These are phyloP conservation scores for Fusarium gaditjirri DNA, from an alignment of 2,329 filamentous ascomycete genomes.

Conservation along the genomic window DNA sequence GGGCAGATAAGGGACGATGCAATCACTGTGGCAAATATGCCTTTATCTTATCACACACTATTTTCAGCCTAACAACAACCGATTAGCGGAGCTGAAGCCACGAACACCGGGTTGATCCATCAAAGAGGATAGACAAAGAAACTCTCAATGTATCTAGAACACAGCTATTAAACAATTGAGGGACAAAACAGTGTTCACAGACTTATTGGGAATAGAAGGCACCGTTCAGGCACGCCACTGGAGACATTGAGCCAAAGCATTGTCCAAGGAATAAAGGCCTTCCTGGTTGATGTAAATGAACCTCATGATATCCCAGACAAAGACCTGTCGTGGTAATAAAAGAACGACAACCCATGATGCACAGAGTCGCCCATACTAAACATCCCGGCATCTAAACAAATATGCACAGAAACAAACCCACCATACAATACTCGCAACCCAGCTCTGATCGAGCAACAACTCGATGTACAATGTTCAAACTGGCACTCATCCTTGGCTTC, in stretches of 20 bases:
- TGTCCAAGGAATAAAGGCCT: neutral
- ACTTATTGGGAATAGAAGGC: accelerated
- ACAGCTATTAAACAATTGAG: neutral
- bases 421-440: neutral
- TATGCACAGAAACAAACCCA: neutral
- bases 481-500: neutral
- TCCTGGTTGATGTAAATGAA: no score
- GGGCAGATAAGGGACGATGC: accelerated
- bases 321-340: neutral
- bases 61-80: neutral
- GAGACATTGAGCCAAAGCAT: neutral
- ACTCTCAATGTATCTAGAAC: neutral
- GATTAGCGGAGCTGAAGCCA: no score
- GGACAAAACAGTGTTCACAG: neutral
- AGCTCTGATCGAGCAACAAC: neutral
- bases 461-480: neutral
- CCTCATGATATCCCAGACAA: neutral
- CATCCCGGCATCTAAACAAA: neutral
- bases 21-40: accelerated
- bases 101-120: no score
- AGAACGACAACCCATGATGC: neutral
- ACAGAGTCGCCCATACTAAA: no score
- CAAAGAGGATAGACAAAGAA: neutral
- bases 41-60: neutral
- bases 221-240: neutral